A percentile compares a stretch with the other conserved stretches of the same genome.
These are phyloP conservation scores for Naganishia sp. DNA, from an alignment of 1,284 basidiomycete genomes.

Conservation along the genomic window DNA sequence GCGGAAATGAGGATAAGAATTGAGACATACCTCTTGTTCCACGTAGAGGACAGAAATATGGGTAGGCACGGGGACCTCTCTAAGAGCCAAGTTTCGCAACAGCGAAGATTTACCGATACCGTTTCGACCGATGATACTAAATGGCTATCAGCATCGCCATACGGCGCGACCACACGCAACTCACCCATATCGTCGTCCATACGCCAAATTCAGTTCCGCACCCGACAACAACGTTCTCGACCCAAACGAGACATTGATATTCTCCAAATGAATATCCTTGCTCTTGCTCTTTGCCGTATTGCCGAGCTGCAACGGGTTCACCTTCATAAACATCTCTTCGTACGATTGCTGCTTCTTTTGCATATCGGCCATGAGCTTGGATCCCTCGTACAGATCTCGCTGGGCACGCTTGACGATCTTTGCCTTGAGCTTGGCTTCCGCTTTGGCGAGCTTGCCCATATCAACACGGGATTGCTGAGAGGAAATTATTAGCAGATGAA, in stretches of 20 bases:
- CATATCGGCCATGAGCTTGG: slow-evolving; percentile 82
- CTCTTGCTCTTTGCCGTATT: slow-evolving; percentile 81
- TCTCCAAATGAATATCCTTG: slow-evolving; percentile 93
- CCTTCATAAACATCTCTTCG: slow-evolving; percentile 99
- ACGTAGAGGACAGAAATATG: slow-evolving; percentile 96
- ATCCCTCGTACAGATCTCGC: slow-evolving; percentile 90
- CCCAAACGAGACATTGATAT: slow-evolving; percentile 92
- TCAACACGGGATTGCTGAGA: slow-evolving; percentile 84
- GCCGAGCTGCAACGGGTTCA: slow-evolving; percentile 89
- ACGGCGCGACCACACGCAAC: slow-evolving; percentile 5
- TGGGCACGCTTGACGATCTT: slow-evolving; percentile 94
- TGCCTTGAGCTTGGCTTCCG: slow-evolving; percentile 95
- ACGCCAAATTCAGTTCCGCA: slow-evolving; percentile 81
- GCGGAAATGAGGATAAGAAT: no score
- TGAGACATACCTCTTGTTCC: slow-evolving; percentile 79
- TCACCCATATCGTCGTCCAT: slow-evolving; percentile 79
- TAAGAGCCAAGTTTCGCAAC: slow-evolving; percentile 90
- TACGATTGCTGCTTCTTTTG: slow-evolving; percentile 94
- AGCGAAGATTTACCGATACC: slow-evolving; percentile 98
- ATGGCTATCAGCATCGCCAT: slow-evolving; percentile 11
- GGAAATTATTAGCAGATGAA: slow-evolving; percentile 16
- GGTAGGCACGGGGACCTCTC: slow-evolving; percentile 88
- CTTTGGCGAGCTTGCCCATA: slow-evolving; percentile 96
- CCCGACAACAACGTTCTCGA: slow-evolving; percentile 62
- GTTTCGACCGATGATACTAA: slow-evolving; percentile 62